Evolutionary conservation across 1,139 yeast species (phyloP), one percentile per base, ranked within the genome.

Genomic region (Taphrina pruni): DNA sequence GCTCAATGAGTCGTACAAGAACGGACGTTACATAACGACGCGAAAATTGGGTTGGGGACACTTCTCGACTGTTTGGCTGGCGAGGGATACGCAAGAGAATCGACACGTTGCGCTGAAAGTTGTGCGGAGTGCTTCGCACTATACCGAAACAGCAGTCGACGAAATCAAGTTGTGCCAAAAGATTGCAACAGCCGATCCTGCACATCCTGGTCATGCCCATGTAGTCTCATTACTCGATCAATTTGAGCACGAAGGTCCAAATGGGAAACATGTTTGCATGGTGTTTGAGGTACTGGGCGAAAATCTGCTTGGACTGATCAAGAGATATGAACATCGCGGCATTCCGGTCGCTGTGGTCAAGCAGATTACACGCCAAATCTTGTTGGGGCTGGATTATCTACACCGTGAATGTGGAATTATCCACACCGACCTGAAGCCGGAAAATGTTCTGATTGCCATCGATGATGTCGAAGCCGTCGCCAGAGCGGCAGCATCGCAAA

Each of bases 1-100:
- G 72, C 83, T 89, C 56, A 96, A 96, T 14, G 97, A 91, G 76
- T 79, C 78, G 51, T 81, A 79, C 72, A 85, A 86, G 72, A 81
- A 87, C 67, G 85, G 85, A 32, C 80, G 85, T 58, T 91, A 91
- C 77, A 82, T 85, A 3, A 79, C 91, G 60, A 87, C 88, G 21
- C 83, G 97, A 71, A 91, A 91, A 77, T 81, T 91, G 5, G 97
- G 97, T 7, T 90, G 96, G 96, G 97, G 97, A 58, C 96, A 90
- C 77, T 90, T 90, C 75, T 87, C 92, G 45, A 90, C 96, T 1
- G 97, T 90, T 45, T 90, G 97, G 97, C 81, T 90, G 38, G 94
- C 95, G 8, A 84, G 82, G 71, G 94, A 89, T 74, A 79, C 81
- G 48, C 79, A 81, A 54, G 69, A 71, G 62, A 81, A 84, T 69